These are phyloP conservation scores for Acmispon strigosus DNA, from an alignment of 306 rosid species.

Conservation along the genomic window DNA sequence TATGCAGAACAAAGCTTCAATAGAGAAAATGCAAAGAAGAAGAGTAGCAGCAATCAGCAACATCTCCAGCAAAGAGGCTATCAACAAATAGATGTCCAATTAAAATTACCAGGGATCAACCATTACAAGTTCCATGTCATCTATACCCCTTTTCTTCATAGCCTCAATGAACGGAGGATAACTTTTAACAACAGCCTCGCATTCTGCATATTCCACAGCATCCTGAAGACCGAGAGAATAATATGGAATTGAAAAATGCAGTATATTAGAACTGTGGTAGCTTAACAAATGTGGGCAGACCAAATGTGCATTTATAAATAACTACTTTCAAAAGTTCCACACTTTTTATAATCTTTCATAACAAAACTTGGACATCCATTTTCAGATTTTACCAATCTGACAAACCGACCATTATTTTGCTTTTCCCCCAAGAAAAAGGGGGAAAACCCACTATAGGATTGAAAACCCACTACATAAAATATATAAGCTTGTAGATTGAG, in stretches of 20 bases:
- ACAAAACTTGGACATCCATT: neutral
- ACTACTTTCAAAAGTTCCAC: neutral
- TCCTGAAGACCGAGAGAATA: constrained; percentile 40
- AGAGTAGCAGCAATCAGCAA: neutral
- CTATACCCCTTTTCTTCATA: constrained; percentile 93
- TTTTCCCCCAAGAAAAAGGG: neutral
- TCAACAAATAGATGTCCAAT: constrained; percentile 2
- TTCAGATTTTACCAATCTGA: constrained; percentile 12
- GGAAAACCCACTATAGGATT: neutral
- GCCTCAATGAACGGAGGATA: constrained; percentile 90
- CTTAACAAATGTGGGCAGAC: neutral
- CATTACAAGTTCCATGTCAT: constrained; percentile 93
- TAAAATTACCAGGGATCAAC: constrained; percentile 75
- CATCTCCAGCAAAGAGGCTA: neutral
- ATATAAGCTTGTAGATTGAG: neutral
- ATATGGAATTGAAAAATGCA: neutral
- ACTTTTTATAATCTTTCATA: neutral
- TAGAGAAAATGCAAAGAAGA: constrained; percentile 1
- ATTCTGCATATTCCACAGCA: constrained; percentile 90
- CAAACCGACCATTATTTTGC: neutral
- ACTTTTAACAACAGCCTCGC: constrained; percentile 83
- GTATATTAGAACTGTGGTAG: neutral
- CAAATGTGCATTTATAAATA: neutral
- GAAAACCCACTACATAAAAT: neutral
- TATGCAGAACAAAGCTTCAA: constrained; percentile 1